A percentile compares a stretch with the other conserved stretches of the same genome.
Evolutionary conservation across 139 green algal genomes (phyloP).

Genomic region (Mesotaenium endlicherianum): DNA sequence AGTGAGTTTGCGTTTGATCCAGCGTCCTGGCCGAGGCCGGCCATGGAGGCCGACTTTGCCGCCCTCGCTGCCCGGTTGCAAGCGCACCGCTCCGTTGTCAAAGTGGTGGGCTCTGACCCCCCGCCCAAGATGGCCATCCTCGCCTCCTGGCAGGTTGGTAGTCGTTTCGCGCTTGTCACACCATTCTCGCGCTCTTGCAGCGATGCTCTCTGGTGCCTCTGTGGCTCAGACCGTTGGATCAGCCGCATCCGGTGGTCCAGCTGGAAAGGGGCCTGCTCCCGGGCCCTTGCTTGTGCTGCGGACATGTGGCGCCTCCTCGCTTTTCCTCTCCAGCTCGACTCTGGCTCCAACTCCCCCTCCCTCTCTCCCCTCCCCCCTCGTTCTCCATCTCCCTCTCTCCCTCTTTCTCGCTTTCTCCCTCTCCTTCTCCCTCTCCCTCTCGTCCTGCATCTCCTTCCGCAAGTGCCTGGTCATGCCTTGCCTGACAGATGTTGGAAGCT

Average conservation of each 20-base stretch:
- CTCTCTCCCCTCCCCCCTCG: background rate
- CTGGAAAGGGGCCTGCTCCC: too few species aligned
- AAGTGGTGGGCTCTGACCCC: slow-evolving; percentile 3
- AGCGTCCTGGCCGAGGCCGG: slow-evolving; percentile 4
- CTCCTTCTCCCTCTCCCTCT: background rate
- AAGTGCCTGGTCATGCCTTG: too few species aligned
- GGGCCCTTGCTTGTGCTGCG: background rate
- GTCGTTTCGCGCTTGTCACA: background rate
- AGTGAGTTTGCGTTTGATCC: slow-evolving; percentile 45
- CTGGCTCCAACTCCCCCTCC: background rate
- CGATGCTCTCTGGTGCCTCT: background rate
- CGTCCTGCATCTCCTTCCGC: background rate
- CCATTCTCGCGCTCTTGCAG: background rate
- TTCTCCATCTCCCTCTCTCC: background rate
- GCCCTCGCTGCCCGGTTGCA: slow-evolving; percentile 6
- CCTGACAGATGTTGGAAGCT: too few species aligned
- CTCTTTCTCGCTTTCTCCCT: background rate
- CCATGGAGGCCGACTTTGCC: slow-evolving; percentile 36
- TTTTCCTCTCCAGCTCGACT: background rate
- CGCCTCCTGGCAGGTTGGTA: slow-evolving; percentile 31
- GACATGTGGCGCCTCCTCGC: background rate
- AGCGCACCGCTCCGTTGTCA: slow-evolving; percentile 12
- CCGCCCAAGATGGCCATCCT: slow-evolving; percentile 34
- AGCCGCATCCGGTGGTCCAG: too few species aligned
- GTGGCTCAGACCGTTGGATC: too few species aligned